These are phyloP conservation scores for Pyropia haitanensis DNA, from an alignment of 23 red algal genomes.

Conservation along the genomic window DNA sequence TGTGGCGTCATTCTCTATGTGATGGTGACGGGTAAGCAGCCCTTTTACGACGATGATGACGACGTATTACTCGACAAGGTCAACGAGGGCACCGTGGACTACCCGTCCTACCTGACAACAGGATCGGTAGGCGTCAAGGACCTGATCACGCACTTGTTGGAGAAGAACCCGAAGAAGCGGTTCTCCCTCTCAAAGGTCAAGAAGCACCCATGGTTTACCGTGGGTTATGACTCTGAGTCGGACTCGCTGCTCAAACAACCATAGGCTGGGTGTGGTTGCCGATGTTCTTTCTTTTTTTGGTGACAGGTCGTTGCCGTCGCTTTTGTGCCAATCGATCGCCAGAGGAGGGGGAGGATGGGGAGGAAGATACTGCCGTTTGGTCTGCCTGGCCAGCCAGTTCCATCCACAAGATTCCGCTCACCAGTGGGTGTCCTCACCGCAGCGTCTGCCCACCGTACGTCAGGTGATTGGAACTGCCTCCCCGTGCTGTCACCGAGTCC, in stretches of 20 bases:
- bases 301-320: too few species aligned
- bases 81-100: constrained; percentile 53
- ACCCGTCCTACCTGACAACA: constrained; percentile 45
- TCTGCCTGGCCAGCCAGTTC: too few species aligned
- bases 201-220: constrained; percentile 83
- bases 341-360: too few species aligned
- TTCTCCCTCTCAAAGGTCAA: constrained; percentile 61
- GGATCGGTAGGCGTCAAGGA: constrained; percentile 54
- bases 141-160: constrained; percentile 56
- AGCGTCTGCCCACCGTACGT: too few species aligned
- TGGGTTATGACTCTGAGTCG: constrained; percentile 50
- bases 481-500: too few species aligned
- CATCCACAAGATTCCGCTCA: too few species aligned
- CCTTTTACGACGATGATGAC: constrained; percentile 91
- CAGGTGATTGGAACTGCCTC: too few species aligned
- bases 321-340: too few species aligned
- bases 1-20: constrained; percentile 92
- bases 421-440: too few species aligned
- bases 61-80: constrained; percentile 67
- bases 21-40: constrained; percentile 92
- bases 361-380: too few species aligned
- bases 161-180: constrained; percentile 79
- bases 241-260: constrained; percentile 63
- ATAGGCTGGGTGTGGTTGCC: neutral
- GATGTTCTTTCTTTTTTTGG: too few species aligned